Evolutionary conservation across 345 rosid species (phyloP).

Genomic region (Brassica cretica): DNA sequence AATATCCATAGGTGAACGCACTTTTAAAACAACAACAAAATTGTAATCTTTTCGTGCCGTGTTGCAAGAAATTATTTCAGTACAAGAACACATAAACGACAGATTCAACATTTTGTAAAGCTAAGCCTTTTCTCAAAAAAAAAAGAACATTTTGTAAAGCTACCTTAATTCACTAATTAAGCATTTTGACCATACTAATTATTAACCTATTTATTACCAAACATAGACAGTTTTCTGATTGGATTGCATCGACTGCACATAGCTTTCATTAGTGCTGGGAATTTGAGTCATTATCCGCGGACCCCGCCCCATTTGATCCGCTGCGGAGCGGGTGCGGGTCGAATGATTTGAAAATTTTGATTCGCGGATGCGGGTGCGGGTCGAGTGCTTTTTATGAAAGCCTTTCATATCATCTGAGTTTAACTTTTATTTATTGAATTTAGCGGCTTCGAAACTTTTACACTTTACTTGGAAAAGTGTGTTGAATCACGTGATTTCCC

Average conservation of each 20-base stretch:
- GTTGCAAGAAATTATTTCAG: background rate
- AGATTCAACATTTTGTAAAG: background rate
- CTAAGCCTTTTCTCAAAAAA: too few species aligned
- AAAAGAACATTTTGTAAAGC: background rate
- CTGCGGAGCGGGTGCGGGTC: too few species aligned
- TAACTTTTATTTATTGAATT: background rate
- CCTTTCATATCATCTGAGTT: background rate
- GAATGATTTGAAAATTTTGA: too few species aligned
- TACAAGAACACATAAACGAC: background rate
- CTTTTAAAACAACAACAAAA: background rate
- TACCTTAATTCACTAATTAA: background rate
- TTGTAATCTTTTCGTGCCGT: background rate
- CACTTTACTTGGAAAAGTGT: background rate
- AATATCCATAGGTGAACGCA: background rate
- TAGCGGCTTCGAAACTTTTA: background rate
- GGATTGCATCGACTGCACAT: background rate
- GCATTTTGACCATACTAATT: background rate
- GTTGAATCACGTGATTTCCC: slow-evolving; percentile 23
- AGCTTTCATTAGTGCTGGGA: background rate
- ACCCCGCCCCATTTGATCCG: too few species aligned
- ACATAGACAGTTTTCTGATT: background rate
- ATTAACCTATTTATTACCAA: background rate
- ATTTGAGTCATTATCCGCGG: too few species aligned
- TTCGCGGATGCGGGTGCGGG: too few species aligned
- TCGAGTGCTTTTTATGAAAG: too few species aligned